Conservation (phyloP, 78 protist species). For the Monocercomonoides exilis region DNA sequence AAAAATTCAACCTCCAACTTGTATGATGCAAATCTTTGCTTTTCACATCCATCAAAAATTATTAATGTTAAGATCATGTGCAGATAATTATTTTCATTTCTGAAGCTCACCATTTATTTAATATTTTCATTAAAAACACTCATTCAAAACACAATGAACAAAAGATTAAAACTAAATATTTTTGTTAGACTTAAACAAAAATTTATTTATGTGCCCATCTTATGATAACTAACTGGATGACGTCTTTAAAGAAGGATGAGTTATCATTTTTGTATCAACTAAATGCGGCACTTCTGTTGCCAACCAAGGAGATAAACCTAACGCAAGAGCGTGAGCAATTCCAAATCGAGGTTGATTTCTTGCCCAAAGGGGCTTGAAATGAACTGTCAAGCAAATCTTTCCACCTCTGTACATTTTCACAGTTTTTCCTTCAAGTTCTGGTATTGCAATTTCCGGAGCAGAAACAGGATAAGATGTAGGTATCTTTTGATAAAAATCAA, state of each 20-base stretch:
- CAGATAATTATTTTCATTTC: no score
- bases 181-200: no score
- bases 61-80: no score
- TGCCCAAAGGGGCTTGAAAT: constrained; percentile 92
- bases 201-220: no score
- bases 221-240: no score
- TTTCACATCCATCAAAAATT: no score
- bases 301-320: constrained; percentile 92
- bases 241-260: not conserved
- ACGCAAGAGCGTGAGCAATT: constrained; percentile 88
- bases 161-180: no score
- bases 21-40: no score
- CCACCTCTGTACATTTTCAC: constrained; percentile 86
- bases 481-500: constrained; percentile 22
- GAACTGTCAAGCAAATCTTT: constrained; percentile 82
- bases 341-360: constrained; percentile 87
- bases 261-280: constrained; percentile 41
- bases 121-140: no score
- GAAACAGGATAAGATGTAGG: constrained; percentile 83
- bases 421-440: constrained; percentile 85
- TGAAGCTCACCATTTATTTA: no score
- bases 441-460: constrained; percentile 77
- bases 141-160: no score
- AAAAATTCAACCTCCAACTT: no score
- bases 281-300: constrained; percentile 89